Evolutionary conservation across 441 rosid species (phyloP), one percentile per base, ranked within the genome.

Genomic region (Sinapis alba): DNA sequence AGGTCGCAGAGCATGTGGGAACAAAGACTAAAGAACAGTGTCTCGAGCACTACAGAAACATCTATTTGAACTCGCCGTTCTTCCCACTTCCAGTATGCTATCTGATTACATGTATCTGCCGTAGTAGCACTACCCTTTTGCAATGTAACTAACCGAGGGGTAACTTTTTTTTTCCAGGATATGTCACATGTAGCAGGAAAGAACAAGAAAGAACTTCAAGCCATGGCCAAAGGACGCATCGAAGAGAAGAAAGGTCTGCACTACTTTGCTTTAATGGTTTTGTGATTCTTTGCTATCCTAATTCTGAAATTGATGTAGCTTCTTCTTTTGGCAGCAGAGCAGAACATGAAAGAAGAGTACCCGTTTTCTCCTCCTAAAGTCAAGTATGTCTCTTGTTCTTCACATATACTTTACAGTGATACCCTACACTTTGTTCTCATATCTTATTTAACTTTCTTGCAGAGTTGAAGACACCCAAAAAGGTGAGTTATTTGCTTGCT

Each of bases 1-100:
- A 95, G 81, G 88, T 93, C 15, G 96, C 96, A 1, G 99, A 91
- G 86, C 99, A 95, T 81, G 99, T 95, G 24, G 98, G 99, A 68
- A 95, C 98, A 18, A 95, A 95, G 89, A 88, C 78, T 84, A 95
- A 93, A 87, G 96, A 91, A 79, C 81, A 71, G 62, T 95, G 99
- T 77, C 89, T 95, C 68, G 93, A 90, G 38, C 99, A 95, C 84
- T 95, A 88, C 62, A 76, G 56, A 9, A 85, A 82, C 80, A 85
- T 90, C 19, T 95, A 95, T 79, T 78, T 91, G 89, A 88, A 84
- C 75, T 95, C 98, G 24, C 90, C 87, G 1, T 85, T 77, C 83
- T 95, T 95, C 83, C 99, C 99, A 64, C 94, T 95, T 67, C 98
- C 99, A 12, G 98, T 95, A 86, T 66, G 86, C 32, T 61, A 47